Evolutionary conservation across 345 rosid species (phyloP).

Genomic region (Mercurialis annua): DNA sequence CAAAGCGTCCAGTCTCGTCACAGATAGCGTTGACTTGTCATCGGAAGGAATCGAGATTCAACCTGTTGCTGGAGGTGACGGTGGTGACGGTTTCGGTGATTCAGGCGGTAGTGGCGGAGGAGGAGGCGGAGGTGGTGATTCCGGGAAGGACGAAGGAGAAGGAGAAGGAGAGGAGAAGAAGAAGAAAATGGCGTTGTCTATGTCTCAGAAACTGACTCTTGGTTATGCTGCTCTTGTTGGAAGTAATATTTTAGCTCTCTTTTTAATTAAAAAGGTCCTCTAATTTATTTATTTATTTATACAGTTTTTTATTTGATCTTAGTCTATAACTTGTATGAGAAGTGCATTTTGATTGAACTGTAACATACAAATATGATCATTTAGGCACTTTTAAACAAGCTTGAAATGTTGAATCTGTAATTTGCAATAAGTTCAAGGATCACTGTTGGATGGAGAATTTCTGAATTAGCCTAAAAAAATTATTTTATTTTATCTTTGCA

Average conservation of each 20-base stretch:
- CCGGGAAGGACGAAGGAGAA: constrained; percentile 31
- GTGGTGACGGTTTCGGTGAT: constrained; percentile 15
- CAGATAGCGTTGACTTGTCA: constrained; percentile 22
- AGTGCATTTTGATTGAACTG: background rate
- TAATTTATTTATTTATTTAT: background rate
- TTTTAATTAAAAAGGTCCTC: background rate
- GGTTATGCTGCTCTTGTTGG: constrained; percentile 67
- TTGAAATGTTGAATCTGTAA: background rate
- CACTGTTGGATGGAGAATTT: background rate
- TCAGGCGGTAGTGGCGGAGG: constrained; percentile 22
- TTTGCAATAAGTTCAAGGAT: background rate
- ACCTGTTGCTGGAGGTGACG: constrained; percentile 20
- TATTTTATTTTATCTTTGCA: background rate
- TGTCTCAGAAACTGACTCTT: constrained; percentile 65
- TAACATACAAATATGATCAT: background rate
- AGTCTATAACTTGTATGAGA: background rate
- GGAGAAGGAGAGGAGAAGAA: constrained; percentile 31
- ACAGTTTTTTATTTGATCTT: background rate
- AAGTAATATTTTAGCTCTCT: constrained; percentile 38
- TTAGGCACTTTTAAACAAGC: background rate
- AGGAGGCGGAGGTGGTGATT: constrained; percentile 15
- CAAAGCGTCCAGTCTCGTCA: constrained; percentile 21
- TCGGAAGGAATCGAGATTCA: constrained; percentile 29
- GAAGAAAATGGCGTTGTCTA: constrained; percentile 49
- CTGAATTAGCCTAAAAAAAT: no score